Evolutionary conservation across 805 yeast genomes (phyloP), one percentile per base, ranked within the genome.

Genomic region (Lipomyces mesembrius): DNA sequence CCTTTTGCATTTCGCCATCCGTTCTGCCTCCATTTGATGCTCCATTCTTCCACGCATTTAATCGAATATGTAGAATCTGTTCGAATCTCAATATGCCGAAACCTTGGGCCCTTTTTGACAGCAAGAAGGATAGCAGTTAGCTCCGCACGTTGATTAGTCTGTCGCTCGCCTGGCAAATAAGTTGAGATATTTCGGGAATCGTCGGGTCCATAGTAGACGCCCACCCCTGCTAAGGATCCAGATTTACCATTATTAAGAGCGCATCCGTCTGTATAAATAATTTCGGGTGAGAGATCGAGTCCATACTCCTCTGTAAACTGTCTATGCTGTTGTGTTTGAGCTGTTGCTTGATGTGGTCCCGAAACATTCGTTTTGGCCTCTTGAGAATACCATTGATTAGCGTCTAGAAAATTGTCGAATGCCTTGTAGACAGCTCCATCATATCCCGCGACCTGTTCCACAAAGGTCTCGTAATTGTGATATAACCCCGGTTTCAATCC

Each of bases 101-200:
- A 83, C 1, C 66, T 34, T 0, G 69, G 59, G 20, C 88, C 81
- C 6, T 74, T 71, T 5, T 75, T 75, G 65, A 90, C 74, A 0
- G 95, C 96, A 43, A 80, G 80, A 4, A 78, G 74, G 22, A 90
- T 82, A 0, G 96, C 97, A 14, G 79, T 76, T 11, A 92, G 82
- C 77, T 93, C 98, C 0, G 96, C 95, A 53, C 91, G 78, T 71
- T 90, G 92, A 72, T 92, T 92, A 0, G 97, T 91, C 43, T 88
- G 92, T 2, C 73, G 74, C 2, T 75, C 76, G 1, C 80, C 82
- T 1, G n/a, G 54, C 32, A 91, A 79, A 0, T 88, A 85, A 4
- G 81, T 85, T 0, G 88, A 80, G 9, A 81, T 78, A 75, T 89
- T 90, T 57, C 89, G 76, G 1, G 46, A 25, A 56, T 87, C 89